Base-by-base conservation (phyloP, 768 basidiomycete species). In the Boletus speciosus region DNA sequence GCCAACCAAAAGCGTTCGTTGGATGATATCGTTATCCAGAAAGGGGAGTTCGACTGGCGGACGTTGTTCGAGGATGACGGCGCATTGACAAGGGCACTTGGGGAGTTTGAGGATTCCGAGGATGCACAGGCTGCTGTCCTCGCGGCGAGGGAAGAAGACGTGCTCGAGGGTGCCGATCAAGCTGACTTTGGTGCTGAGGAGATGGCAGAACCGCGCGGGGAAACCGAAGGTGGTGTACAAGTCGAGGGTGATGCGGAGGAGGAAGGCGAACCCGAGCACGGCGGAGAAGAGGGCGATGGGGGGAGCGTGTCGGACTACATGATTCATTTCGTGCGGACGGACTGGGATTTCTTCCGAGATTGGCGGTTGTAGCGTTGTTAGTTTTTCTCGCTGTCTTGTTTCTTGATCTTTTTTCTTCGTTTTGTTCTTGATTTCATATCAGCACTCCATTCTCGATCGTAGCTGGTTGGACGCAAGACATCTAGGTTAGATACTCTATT, bases 1-100 rank as follows among this genome's bases (percentile, higher is more conserved):
- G 95, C 95, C n/a, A 95, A 98, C 62, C 95, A 98, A 74, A 98
- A 98, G 71, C 86, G 94, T 47, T 84, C 88, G 9, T 75, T 98
- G 53, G 93, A 97, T 67, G 86, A 83, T 55, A 77, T 97, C 47
- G 93, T 98, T 61, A 97, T 98, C 52, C 92, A 94, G 66, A 85
- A 84, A 64, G 95, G 95, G 43, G 91, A 89, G 68, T 98, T 98
- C 64, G 93, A 97, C 70, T 96, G 94, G 94, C 83, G 92, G 47
- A 80, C 87, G 38, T 74, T 96, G 57, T 83, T 97, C 64, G 79
- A 76, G 37, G 88, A 88, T 52, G 75, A 74, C 25, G 67, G 66
- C 32, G 87, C 81, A 12, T 69, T 91, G 63, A 84, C 88, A 9
- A 81, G 75, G 48, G 93, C 90, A 0, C 72, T 98, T 5, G 93